These are phyloP conservation scores for Penicillium maclennaniae DNA, from an alignment of 495 filamentous ascomycete genomes.

Conservation along the genomic window DNA sequence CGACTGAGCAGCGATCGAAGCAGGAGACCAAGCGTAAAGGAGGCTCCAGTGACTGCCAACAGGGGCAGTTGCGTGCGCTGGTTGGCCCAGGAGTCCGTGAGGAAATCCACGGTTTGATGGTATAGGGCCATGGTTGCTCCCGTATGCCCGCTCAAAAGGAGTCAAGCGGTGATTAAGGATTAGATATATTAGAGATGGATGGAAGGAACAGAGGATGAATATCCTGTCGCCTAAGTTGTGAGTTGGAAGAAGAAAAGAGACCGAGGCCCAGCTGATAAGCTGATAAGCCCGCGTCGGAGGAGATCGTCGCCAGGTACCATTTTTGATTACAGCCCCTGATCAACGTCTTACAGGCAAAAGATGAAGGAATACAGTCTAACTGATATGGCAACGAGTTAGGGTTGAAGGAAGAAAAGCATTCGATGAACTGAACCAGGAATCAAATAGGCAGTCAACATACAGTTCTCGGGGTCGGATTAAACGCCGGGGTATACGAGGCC, in stretches of 20 bases:
- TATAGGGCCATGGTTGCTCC: conserved; percentile 34
- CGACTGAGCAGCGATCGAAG: conserved; percentile 32
- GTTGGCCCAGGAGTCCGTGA: conserved; percentile 38
- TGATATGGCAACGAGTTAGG: too few species aligned
- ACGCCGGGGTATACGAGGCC: background rate
- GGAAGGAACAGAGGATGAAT: too few species aligned
- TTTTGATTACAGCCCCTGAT: too few species aligned
- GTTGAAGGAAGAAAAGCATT: too few species aligned
- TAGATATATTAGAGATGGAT: too few species aligned
- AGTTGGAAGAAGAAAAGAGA: too few species aligned
- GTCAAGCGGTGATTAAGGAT: background rate
- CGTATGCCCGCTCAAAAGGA: conserved; percentile 8
- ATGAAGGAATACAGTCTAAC: too few species aligned
- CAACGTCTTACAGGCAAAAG: too few species aligned
- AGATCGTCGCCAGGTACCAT: too few species aligned
- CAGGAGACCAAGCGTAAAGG: conserved; percentile 40
- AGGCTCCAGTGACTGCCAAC: conserved; percentile 40
- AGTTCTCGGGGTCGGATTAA: background rate
- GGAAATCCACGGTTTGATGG: conserved; percentile 36
- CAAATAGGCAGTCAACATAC: background rate
- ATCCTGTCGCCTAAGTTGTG: too few species aligned
- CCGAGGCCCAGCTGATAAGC: too few species aligned
- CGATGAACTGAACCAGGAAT: background rate
- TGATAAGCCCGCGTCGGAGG: too few species aligned
- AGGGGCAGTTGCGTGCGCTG: conserved; percentile 37